Evolutionary conservation across 176 grass and related monocot species (phyloP).

Genomic region (Melocanna baccifera): DNA sequence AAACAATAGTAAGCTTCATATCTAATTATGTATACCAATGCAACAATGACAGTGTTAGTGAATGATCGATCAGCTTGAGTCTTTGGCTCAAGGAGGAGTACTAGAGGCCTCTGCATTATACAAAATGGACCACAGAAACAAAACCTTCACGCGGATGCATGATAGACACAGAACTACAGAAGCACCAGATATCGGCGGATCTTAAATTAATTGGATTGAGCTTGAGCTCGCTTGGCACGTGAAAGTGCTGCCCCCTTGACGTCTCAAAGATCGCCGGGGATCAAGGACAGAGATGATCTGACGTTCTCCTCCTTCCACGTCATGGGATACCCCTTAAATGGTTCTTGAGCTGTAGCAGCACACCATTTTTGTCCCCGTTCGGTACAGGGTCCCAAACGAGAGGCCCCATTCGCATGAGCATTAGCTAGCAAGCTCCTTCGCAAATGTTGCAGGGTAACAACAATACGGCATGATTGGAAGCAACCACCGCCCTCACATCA

Average conservation of each 20-base stretch:
- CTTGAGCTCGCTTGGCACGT: background rate
- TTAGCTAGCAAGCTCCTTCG: background rate
- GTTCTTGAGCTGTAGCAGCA: background rate
- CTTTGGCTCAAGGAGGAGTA: background rate
- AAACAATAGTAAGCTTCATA: background rate
- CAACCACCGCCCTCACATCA: conserved; percentile 45
- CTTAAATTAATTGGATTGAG: background rate
- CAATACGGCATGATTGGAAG: conserved; percentile 42
- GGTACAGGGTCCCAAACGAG: background rate
- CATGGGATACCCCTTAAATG: conserved; percentile 47
- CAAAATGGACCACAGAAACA: background rate
- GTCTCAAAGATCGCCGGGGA: background rate
- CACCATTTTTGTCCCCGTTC: conserved; percentile 20
- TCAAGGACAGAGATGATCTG: background rate
- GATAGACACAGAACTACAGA: background rate
- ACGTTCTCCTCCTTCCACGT: background rate
- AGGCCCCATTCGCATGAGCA: conserved; percentile 13
- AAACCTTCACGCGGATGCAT: background rate
- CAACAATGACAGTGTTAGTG: background rate
- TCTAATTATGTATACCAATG: background rate
- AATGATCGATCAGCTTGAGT: background rate
- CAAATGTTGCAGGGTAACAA: conserved; percentile 21
- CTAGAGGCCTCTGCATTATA: background rate
- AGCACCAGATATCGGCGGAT: background rate
- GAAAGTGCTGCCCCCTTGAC: background rate